Conservation (phyloP, 768 basidiomycete genomes). For the Rhodosporidiobolus odoratus region DNA sequence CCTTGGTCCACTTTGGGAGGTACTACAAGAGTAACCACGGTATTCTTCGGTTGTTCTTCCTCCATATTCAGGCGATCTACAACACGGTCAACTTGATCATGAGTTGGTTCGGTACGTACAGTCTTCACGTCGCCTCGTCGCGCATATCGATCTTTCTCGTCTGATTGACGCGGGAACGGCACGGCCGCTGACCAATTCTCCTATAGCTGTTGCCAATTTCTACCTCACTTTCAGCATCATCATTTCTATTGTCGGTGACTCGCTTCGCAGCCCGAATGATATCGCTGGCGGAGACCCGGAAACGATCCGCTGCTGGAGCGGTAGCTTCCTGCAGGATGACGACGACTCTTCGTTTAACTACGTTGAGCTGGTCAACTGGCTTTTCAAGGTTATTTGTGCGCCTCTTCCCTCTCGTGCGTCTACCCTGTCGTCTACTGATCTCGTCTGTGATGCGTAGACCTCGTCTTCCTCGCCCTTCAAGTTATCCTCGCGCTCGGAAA, state of each 20-base stretch:
- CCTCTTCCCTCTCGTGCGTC: background rate
- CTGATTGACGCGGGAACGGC: background rate
- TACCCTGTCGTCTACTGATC: background rate
- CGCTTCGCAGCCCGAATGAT: constrained; percentile 32
- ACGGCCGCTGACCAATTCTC: constrained; percentile 10
- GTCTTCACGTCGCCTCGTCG: background rate
- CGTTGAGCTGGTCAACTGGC: constrained; percentile 38
- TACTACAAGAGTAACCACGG: constrained; percentile 76
- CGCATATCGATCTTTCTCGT: no score
- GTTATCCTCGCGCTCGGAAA: constrained; percentile 72
- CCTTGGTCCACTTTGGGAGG: constrained; percentile 66
- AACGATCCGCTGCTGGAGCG: constrained; percentile 40
- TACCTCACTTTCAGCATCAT: constrained; percentile 40
- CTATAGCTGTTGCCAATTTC: constrained; percentile 37
- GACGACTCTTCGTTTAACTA: constrained; percentile 33
- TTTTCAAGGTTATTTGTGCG: constrained; percentile 40
- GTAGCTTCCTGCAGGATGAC: constrained; percentile 37
- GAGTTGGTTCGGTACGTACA: constrained; percentile 70
- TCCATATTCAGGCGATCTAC: constrained; percentile 87
- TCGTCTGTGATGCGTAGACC: background rate
- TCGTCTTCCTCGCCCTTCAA: constrained; percentile 60
- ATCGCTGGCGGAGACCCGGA: constrained; percentile 34
- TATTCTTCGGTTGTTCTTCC: constrained; percentile 88
- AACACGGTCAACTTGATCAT: constrained; percentile 78
- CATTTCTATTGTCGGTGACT: constrained; percentile 33